Base-by-base conservation (phyloP, 2,329 filamentous ascomycete genomes). In the Alternaria brassicicola region DNA sequence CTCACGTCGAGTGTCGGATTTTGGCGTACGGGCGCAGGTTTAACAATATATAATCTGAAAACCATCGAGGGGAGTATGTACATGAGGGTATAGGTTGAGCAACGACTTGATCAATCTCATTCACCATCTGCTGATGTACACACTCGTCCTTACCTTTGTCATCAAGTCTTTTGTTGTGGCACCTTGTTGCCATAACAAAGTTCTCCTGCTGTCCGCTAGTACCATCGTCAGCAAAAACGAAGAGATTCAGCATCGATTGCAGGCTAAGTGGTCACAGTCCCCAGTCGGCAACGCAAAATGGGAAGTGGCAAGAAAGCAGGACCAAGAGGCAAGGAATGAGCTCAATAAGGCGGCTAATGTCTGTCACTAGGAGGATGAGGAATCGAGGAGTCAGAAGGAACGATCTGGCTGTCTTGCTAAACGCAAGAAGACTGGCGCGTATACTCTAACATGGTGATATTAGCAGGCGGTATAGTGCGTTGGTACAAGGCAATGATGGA, bases 201-300 rank as follows among this genome's bases (percentile, higher is more conserved):
- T 13, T 12, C 17, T 7, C 17, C 13, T 6, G 10, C 36, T 38
- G 17, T 38, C 9, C 4, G 10, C 12, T 21, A 21, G 17, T 15
- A 35, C 12, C 21, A 25, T 41, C 13, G 13, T 41, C 21, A 41
- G 21, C 3, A 3, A 9, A 8, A 41, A 25, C 38, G 23, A 41
- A 4, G 38, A 15, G 3, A 25, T 25, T 25, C 38, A 9, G 38
- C 13, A 10, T 41, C 21, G 4, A 41, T 26, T 43, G 1, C 25
- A 43, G 4, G 25, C 0, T 4, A 2, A 2, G 28, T 2, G n/a
- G n/a, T n/a, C n/a, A 25, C 0, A 2, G 12, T 3, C 25, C 19
- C 41, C 13, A 26, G 15, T 28, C 2, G 23, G 41, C 25, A 2
- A 9, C 26, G 15, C n/a, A 0, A 28, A 43, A 28, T 43, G 23